phyloP scores from a whole-genome alignment of 306 rosid species.

The Prosopis cineraria region DNA sequence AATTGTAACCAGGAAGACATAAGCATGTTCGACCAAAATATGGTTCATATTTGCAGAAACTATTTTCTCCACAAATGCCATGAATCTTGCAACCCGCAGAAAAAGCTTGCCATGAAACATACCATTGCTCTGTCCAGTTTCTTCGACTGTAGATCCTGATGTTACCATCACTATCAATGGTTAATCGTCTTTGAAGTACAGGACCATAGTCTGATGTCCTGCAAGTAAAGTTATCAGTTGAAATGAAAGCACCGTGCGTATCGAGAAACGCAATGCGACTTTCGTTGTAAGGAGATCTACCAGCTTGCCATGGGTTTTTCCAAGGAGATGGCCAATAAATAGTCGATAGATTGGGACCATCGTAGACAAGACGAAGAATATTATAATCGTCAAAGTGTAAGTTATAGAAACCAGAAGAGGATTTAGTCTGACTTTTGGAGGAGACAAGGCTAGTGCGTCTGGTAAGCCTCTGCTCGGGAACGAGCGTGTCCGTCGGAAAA shows the following conservation, averaged over 20 bases:
- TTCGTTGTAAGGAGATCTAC: no score
- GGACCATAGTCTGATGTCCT: slow-evolving; percentile 7
- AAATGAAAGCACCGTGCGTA: not conserved
- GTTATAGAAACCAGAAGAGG: no score
- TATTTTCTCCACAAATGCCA: slow-evolving; percentile 43
- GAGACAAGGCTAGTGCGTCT: no score
- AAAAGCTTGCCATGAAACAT: no score
- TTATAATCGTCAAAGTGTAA: not conserved
- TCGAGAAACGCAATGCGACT: no score
- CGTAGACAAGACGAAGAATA: slow-evolving; percentile 33
- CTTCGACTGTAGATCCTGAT: slow-evolving; percentile 33
- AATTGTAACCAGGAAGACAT: slow-evolving; percentile 31
- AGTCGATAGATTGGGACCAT: no score
- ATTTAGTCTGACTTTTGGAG: no score
- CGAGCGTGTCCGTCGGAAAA: no score
- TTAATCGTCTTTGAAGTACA: slow-evolving; percentile 28
- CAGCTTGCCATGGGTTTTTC: no score
- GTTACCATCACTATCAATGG: no score
- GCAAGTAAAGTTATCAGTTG: slow-evolving; percentile 10
- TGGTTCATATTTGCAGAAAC: slow-evolving; percentile 15
- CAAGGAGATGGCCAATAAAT: no score
- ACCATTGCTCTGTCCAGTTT: not conserved
- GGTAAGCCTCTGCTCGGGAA: no score
- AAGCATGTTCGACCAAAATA: slow-evolving; percentile 26
- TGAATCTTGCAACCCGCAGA: not conserved